Conservation (phyloP, 106 monocot genomes). For the Dioscorea alata region DNA sequence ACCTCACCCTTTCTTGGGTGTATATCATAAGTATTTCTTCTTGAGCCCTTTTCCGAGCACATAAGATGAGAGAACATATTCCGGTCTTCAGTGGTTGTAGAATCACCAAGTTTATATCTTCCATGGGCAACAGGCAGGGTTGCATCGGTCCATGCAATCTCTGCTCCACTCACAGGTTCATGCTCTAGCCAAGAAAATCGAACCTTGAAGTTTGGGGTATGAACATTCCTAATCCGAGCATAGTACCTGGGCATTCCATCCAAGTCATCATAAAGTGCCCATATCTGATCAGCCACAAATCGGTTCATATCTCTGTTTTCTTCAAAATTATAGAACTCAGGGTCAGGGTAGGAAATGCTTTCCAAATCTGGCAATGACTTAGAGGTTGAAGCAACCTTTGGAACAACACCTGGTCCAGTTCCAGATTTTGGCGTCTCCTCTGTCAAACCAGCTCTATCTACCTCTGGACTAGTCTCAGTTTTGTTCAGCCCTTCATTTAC, state of each 20-base stretch:
- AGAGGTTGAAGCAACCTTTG: background rate
- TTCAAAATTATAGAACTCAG: conserved; percentile 73
- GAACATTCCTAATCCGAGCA: conserved; percentile 32
- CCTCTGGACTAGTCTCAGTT: too few relatives aligned
- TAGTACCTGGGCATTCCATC: conserved; percentile 58
- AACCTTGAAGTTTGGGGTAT: conserved; percentile 16
- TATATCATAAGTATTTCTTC: conserved; percentile 24
- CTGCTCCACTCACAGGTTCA: conserved; percentile 6
- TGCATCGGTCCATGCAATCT: conserved; percentile 10
- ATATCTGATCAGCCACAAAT: conserved; percentile 63
- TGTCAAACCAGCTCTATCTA: too few relatives aligned
- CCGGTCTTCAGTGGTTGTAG: background rate
- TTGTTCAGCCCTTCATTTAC: too few relatives aligned
- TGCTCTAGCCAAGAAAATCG: conserved; percentile 41
- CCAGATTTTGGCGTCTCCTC: background rate
- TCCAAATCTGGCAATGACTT: background rate
- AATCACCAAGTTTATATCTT: conserved; percentile 25
- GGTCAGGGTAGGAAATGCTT: conserved; percentile 42
- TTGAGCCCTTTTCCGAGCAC: conserved; percentile 16
- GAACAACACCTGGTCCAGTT: background rate
- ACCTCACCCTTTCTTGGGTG: conserved; percentile 36
- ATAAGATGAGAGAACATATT: conserved; percentile 39
- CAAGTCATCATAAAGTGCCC: conserved; percentile 56
- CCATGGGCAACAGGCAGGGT: conserved; percentile 39
- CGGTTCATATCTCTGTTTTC: conserved; percentile 18